Evolutionary conservation across 2,329 filamentous ascomycete species (phyloP), one percentile per base, ranked within the genome.

Genomic region (Plenodomus biglobosus): DNA sequence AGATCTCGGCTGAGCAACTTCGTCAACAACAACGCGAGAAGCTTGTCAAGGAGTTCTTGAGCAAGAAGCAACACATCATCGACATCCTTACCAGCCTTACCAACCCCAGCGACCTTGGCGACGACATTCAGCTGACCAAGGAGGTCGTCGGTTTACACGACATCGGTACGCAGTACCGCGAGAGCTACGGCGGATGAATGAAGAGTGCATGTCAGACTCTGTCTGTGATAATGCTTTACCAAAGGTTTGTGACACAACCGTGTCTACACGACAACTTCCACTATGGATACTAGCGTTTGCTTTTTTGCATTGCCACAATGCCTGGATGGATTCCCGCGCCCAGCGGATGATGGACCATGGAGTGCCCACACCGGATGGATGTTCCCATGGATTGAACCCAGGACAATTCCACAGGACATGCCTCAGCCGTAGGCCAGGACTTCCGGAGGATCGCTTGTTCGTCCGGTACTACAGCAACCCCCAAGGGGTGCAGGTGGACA

Each of bases 41-140:
- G 15, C 52, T 73, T 10, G 54, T 66, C 37, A 54, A 64, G 13
- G 63, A 66, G 22, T 73, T 71, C 47, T 38, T 58, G 13, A 64
- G 50, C 57, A 67, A 67, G 60, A 70, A 69, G 60, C 64, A 69
- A 45, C 56, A 59, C 39, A 62, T 73, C 43, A 64, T 70, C 42
- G 59, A 67, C 46, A 63, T 65, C 18, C 44, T 73, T 35, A 58
- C 46, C 42, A 66, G 57, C 38, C 53, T 73, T 21, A 56, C 52
- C 44, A 62, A 61, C 22, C 70, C 69, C n/a, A 65, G 61, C 46
- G 70, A 73, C 36, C 50, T 71, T 21, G 52, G 55, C 5, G 62
- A 69, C 38, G 64, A 69, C 42, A 55, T 67, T n/a, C 66, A 71
- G 46, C 58, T 72, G 32, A 67, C 58, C 37, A 68, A 71, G 50